phyloP scores from a whole-genome alignment of 2,329 filamentous ascomycete genomes.

The Botrytis byssoidea region DNA sequence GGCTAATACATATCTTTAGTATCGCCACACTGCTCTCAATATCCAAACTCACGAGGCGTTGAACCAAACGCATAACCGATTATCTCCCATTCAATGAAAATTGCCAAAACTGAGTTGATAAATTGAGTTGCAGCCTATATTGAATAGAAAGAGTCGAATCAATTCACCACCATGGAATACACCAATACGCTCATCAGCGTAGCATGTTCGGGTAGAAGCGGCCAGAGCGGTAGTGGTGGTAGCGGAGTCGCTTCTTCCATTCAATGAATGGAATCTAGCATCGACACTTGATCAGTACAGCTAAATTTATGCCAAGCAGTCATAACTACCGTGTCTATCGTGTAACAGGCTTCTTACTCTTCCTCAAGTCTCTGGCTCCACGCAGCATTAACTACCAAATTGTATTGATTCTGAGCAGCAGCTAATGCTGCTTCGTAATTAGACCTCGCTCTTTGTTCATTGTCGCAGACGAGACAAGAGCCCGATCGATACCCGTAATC shows the following conservation, averaged over 20 bases:
- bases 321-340: neutral
- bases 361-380: neutral
- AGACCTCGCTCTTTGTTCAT: neutral
- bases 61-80: neutral
- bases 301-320: neutral
- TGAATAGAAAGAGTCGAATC: neutral
- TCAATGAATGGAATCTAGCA: neutral
- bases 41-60: neutral
- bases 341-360: neutral
- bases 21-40: neutral
- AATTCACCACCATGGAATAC: no score
- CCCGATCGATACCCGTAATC: neutral
- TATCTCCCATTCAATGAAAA: neutral
- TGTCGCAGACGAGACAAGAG: neutral
- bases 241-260: neutral
- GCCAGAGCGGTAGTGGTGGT: neutral
- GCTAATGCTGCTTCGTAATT: neutral
- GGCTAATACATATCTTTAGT: neutral
- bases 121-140: no score
- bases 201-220: neutral
- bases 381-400: neutral
- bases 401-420: neutral
- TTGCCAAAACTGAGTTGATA: accelerated
- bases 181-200: neutral
- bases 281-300: neutral